These are phyloP conservation scores for Capsella bursapastoris DNA, from an alignment of 345 rosid genomes.

Conservation along the genomic window DNA sequence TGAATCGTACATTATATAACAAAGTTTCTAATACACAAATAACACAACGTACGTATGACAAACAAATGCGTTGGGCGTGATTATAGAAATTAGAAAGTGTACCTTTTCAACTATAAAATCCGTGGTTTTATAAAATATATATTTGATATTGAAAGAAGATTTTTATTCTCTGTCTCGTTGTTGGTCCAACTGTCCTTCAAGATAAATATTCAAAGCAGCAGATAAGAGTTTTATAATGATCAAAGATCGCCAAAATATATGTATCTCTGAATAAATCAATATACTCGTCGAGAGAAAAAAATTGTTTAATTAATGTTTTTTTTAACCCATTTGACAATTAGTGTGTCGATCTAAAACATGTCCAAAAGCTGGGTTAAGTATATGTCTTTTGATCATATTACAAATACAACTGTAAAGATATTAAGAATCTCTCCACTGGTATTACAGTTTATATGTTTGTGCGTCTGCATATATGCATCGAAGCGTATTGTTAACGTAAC, in stretches of 20 bases:
- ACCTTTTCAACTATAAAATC: conserved; percentile 26
- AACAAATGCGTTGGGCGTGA: not conserved
- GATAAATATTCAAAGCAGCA: conserved; percentile 26
- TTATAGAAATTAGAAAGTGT: not conserved
- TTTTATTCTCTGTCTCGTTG: conserved; percentile 39
- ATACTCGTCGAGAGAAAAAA: not conserved
- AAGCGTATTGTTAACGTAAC: conserved; percentile 11
- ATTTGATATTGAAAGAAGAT: conserved; percentile 28
- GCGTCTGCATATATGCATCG: not conserved
- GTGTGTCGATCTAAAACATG: not conserved
- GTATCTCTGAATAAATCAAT: conserved; percentile 27
- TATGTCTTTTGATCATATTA: not conserved
- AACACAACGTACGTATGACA: not conserved
- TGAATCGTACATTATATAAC: not conserved
- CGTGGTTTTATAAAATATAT: conserved; percentile 19
- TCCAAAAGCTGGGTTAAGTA: not conserved
- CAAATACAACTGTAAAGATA: conserved; percentile 35
- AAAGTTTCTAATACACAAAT: not conserved
- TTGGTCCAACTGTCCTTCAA: conserved; percentile 38
- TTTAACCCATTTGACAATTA: not conserved
- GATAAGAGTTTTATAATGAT: conserved; percentile 24
- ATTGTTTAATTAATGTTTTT: not conserved
- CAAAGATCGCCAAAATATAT: conserved; percentile 20
- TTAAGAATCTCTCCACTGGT: conserved; percentile 14
- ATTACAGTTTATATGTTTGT: conserved; percentile 1